Percentiles rank a stretch among this genome's conserved stretches.
Conservation (phyloP, 352 stramenopile genomes). For the Pythium coloratum region DNA sequence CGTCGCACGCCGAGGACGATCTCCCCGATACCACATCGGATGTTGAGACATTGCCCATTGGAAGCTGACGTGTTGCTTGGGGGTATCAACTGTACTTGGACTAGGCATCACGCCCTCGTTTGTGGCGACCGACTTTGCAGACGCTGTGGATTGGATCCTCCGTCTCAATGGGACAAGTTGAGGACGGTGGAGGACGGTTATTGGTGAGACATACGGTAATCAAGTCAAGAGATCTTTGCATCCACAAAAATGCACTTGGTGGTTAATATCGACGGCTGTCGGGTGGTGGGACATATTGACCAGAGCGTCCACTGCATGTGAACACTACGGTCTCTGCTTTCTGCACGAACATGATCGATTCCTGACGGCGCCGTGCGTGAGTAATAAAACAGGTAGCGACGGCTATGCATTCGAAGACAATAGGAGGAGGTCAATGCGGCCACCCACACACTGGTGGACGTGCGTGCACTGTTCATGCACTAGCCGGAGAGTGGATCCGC, state of each 20-base stretch:
- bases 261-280: not conserved
- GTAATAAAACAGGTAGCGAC: not conserved
- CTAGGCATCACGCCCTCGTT: slow-evolving; percentile 21
- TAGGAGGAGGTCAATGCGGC: not conserved
- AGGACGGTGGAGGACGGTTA: slow-evolving; percentile 1
- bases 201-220: not conserved
- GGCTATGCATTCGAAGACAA: not conserved
- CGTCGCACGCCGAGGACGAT: not conserved
- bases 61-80: not conserved
- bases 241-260: too few species aligned
- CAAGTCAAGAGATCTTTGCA: not conserved
- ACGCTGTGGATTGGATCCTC: slow-evolving; percentile 25
- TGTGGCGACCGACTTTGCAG: slow-evolving; percentile 20
- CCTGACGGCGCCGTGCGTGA: not conserved
- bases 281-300: not conserved
- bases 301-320: not conserved
- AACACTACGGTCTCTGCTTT: not conserved
- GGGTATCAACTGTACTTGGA: not conserved
- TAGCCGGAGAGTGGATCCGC: not conserved
- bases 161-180: slow-evolving; percentile 7
- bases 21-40: not conserved
- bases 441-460: slow-evolving; percentile 6
- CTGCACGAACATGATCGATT: not conserved
- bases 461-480: not conserved
- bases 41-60: not conserved